A percentile compares a stretch with the other conserved stretches of the same genome.
Evolutionary conservation across 75 land plant genomes (phyloP).

Genomic region (Chamaecyparis obtusa): DNA sequence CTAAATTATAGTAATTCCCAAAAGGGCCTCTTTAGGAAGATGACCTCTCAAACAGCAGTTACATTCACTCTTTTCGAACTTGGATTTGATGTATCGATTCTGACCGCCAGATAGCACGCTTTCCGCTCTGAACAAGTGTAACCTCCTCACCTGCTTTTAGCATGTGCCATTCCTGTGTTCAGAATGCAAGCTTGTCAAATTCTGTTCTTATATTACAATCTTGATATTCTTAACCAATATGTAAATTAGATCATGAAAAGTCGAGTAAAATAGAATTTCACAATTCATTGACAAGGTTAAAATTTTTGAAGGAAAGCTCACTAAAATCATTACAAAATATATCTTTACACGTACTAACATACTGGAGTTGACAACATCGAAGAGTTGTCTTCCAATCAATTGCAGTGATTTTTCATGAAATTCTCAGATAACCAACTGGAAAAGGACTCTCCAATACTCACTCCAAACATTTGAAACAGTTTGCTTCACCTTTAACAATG

Average conservation of each 20-base stretch:
- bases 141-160: slow-evolving; percentile 73
- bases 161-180: slow-evolving; percentile 45
- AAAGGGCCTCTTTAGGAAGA: neutral
- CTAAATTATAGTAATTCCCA: neutral
- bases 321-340: neutral
- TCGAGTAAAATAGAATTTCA: neutral
- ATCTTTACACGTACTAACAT: neutral
- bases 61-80: slow-evolving; percentile 60
- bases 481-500: slow-evolving; percentile 54
- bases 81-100: slow-evolving; percentile 90
- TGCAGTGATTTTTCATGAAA: neutral
- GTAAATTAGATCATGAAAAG: neutral
- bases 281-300: neutral
- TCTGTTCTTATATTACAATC: neutral
- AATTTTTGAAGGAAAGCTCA: neutral
- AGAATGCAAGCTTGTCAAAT: neutral
- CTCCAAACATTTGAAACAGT: neutral
- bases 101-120: slow-evolving; percentile 85
- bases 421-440: neutral
- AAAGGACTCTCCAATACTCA: neutral
- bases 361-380: neutral
- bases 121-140: slow-evolving; percentile 92
- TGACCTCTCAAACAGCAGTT: neutral
- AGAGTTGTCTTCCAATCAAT: neutral
- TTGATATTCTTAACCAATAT: neutral